Conservation (phyloP, 495 filamentous ascomycete species). For the Aspergillus ellipticus region DNA sequence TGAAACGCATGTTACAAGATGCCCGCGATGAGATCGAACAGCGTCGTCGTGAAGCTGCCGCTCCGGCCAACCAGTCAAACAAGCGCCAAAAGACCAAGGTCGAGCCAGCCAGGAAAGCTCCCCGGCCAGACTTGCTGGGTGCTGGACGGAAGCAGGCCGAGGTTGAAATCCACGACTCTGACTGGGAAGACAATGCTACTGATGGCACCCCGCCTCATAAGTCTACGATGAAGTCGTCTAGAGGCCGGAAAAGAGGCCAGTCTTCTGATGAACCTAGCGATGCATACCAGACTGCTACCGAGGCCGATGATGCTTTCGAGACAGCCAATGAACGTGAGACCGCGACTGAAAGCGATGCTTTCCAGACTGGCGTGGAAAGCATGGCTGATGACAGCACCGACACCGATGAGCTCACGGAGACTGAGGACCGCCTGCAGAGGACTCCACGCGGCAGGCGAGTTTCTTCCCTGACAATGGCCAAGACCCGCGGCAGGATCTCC, state of each 20-base stretch:
- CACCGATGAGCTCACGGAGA: slow-evolving; percentile 77
- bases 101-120: slow-evolving; percentile 72
- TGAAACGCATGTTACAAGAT: slow-evolving; percentile 94
- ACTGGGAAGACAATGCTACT: slow-evolving; percentile 84
- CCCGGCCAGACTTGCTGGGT: slow-evolving; percentile 69
- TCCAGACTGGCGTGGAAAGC: slow-evolving; percentile 84
- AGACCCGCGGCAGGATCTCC: slow-evolving; percentile 58
- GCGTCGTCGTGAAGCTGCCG: slow-evolving; percentile 56
- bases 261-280: slow-evolving; percentile 52
- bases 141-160: slow-evolving; percentile 73
- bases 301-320: slow-evolving; percentile 82
- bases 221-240: slow-evolving; percentile 17
- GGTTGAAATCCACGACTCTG: slow-evolving; percentile 65
- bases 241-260: slow-evolving; percentile 18
- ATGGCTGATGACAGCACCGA: slow-evolving; percentile 72
- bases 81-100: slow-evolving; percentile 70
- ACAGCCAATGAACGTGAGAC: slow-evolving; percentile 73
- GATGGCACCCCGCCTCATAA: slow-evolving; percentile 47
- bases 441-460: slow-evolving; percentile 37
- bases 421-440: slow-evolving; percentile 58
- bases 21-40: slow-evolving; percentile 89
- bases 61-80: slow-evolving; percentile 37
- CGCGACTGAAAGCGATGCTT: slow-evolving; percentile 81
- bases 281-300: slow-evolving; percentile 80
- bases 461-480: slow-evolving; percentile 39